Evolutionary conservation across 495 filamentous ascomycete genomes (phyloP), one percentile per base, ranked within the genome.

Genomic region (Venustampulla echinocandica): DNA sequence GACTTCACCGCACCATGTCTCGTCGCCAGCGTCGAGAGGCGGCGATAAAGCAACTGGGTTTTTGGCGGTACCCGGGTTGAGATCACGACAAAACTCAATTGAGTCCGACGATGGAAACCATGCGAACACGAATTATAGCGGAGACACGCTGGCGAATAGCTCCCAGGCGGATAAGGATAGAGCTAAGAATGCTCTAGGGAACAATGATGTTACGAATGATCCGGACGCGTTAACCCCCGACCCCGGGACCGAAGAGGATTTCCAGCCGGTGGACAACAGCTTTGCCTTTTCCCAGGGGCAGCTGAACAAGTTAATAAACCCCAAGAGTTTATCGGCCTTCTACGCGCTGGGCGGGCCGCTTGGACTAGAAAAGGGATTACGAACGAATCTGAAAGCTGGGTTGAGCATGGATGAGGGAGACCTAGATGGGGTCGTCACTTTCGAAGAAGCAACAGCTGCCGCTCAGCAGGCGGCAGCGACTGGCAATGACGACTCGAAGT

Each of bases 1-100:
- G n/a, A 87, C 83, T 0, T 94, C 88, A 34, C 84, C 88, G 0
- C 89, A 94, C 63, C 93, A 95, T 65, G 64, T 94, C 42, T 90
- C 86, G 4, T 90, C 84, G 11, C 85, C 82, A 13, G 68, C 74
- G 11, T 63, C 69, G 7, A 66, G 68, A 19, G 51, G 51, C 28
- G 71, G 61, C 1, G 66, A 64, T 28, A 68, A 67, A 17, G 61
- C 61, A 40, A 62, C 60, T 24, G 64, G 62, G 23, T 76, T 71
- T 48, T 60, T 76, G 18, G 61, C 73, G 6, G 72, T 76, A 3
- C 71, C 73, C 14, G 66, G 65, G 41, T 60, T 65, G 22, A 61
- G 71, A 33, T 69, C 74, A 10, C 62, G 72, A 40, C 72, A 78
- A 49, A 69, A 76, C 49, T 76, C 73, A 20, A 59, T 76, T 20